Evolutionary conservation across 371 early-diverging fungal genomes (phyloP), one percentile per base, ranked within the genome.

Genomic region (Smittium culicis): DNA sequence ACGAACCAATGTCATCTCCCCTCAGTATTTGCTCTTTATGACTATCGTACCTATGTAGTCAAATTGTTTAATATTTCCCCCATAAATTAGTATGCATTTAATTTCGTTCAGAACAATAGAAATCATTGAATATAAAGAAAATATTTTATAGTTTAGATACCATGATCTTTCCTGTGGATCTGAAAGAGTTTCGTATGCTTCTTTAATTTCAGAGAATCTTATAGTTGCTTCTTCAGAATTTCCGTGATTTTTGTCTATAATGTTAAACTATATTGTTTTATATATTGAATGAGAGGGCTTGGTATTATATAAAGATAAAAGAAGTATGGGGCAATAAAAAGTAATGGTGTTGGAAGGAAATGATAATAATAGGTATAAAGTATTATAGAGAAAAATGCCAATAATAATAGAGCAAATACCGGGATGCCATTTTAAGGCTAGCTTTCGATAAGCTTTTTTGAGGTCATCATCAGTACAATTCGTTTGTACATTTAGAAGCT

Each of bases 141-240:
- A 8, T 16, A 20, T 30, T 31, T 30, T 33, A 76, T 20, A 54
- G 25, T 25, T 25, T 14, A n/a, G 5, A 59, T 59, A 59, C 93
- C 93, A 94, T 2, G 89, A 80, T 45, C 96, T 86, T 76, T 95
- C 96, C 61, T 94, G 90, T 16, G 88, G 86, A 74, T 91, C 89
- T 2, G 86, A 88, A 58, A 92, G 70, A 0, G 89, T 86, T 67
- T 94, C 93, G 72, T 96, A 95, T 1, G 97, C 97, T 64, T 88
- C 83, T 68, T 89, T 91, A 57, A 96, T 88, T 68, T 86, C 76
- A 0, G 90, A 84, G 80, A 97, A 97, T 60, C 83, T 78, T 35
- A 83, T 79, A 8, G 91, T 93, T 1, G 94, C 89, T 75, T 92
- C 93, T 63, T 91, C 88, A 11, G 86, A 75, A 64, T 86, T 77